phyloP scores from a whole-genome alignment of 2,329 filamentous ascomycete species.

The Aspergillus candidus region DNA sequence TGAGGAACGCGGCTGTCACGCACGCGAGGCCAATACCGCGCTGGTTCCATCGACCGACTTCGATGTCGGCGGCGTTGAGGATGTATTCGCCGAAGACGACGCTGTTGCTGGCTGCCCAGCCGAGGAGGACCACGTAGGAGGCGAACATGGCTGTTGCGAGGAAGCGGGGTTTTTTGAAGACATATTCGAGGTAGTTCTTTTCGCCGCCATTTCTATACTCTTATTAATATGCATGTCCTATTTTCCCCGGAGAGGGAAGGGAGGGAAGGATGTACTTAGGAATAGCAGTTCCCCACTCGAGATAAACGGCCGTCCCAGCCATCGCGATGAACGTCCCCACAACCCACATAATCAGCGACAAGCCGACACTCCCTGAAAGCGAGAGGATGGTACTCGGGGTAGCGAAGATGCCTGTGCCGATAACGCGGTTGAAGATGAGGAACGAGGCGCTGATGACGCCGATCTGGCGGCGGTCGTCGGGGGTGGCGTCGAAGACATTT shows the following conservation, averaged over 20 bases:
- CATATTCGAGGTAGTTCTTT: constrained; percentile 50
- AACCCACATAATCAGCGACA: constrained; percentile 46
- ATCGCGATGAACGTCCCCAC: constrained; percentile 44
- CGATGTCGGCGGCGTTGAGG: constrained; percentile 41
- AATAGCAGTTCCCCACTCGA: constrained; percentile 48
- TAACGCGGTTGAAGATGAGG: constrained; percentile 45
- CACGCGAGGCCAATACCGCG: constrained; percentile 44
- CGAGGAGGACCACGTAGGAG: constrained; percentile 46
- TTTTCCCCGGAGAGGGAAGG: background rate
- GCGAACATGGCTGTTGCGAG: constrained; percentile 51
- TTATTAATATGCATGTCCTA: constrained; percentile 1
- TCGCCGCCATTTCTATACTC: constrained; percentile 45
- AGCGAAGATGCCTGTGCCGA: constrained; percentile 47
- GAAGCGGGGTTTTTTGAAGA: constrained; percentile 47
- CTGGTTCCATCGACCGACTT: constrained; percentile 45
- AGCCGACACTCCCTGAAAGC: constrained; percentile 42
- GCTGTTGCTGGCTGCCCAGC: constrained; percentile 49
- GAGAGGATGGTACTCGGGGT: constrained; percentile 43
- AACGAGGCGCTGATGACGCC: constrained; percentile 39
- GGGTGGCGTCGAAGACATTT: constrained; percentile 30
- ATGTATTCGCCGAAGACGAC: constrained; percentile 50
- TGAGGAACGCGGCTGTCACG: constrained; percentile 43
- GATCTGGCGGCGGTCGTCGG: constrained; percentile 35
- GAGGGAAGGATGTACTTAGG: constrained; percentile 31
- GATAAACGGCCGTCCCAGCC: constrained; percentile 39